These are phyloP conservation scores for Diaporthe capsici DNA, from an alignment of 2,329 filamentous ascomycete species.

Conservation along the genomic window DNA sequence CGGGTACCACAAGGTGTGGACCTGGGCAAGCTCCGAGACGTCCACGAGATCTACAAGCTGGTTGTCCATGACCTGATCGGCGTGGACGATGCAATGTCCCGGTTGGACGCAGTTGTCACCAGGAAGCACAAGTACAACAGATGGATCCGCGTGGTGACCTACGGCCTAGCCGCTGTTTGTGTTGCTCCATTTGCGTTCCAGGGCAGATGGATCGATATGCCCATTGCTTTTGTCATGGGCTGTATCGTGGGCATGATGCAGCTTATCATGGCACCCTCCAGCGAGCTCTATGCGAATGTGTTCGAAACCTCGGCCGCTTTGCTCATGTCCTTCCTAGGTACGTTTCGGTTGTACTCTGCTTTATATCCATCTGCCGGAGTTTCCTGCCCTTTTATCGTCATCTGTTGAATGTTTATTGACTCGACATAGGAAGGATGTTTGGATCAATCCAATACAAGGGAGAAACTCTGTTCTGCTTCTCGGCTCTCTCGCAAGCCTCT, in stretches of 20 bases:
- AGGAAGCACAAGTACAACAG: slow-evolving; percentile 62
- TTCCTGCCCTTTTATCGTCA: background rate
- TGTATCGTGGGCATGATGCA: slow-evolving; percentile 82
- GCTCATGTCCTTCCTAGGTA: slow-evolving; percentile 78
- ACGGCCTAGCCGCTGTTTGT: slow-evolving; percentile 80
- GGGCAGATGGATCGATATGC: slow-evolving; percentile 82
- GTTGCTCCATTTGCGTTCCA: slow-evolving; percentile 87
- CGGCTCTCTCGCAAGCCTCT: slow-evolving; percentile 78
- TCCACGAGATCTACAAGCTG: slow-evolving; percentile 84
- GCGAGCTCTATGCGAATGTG: slow-evolving; percentile 70
- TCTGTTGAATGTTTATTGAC: background rate
- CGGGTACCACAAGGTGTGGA: slow-evolving; percentile 78
- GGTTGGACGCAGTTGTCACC: slow-evolving; percentile 69
- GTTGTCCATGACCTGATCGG: slow-evolving; percentile 84
- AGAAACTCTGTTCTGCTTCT: slow-evolving; percentile 75
- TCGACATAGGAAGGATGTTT: slow-evolving; percentile 67
- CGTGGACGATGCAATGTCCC: slow-evolving; percentile 77
- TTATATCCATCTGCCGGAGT: background rate
- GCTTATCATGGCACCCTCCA: slow-evolving; percentile 80
- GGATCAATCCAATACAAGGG: slow-evolving; percentile 72
- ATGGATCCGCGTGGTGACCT: slow-evolving; percentile 72
- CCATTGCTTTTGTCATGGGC: slow-evolving; percentile 82
- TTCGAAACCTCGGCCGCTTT: slow-evolving; percentile 66
- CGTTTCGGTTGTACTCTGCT: slow-evolving; percentile 62
- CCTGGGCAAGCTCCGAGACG: slow-evolving; percentile 79